Conservation (phyloP, 2,329 filamentous ascomycete species). For the Truncatella angustata region DNA sequence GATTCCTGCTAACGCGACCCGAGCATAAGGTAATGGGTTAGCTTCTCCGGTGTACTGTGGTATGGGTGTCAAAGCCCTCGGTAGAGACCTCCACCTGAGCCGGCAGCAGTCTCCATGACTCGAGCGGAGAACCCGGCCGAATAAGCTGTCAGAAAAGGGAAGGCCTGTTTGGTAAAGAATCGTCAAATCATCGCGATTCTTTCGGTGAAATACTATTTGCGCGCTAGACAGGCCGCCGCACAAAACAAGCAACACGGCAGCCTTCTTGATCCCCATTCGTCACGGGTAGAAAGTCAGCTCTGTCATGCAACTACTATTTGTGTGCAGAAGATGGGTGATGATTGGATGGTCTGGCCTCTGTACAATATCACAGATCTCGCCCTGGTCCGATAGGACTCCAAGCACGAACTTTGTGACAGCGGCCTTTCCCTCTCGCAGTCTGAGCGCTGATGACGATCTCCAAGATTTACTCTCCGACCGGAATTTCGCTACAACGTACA, state of each 20-base stretch:
- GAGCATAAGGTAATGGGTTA: constrained; percentile 6
- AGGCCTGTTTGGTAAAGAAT: background rate
- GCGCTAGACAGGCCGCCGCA: background rate
- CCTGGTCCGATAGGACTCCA: background rate
- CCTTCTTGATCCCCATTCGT: background rate
- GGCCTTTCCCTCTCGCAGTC: background rate
- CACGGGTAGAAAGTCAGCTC: background rate
- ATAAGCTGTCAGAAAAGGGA: background rate
- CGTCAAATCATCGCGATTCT: background rate
- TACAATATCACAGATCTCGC: background rate
- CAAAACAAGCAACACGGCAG: background rate
- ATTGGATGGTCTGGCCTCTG: background rate
- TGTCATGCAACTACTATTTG: background rate
- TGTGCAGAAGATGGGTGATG: background rate
- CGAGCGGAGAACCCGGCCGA: background rate
- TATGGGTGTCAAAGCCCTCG: background rate
- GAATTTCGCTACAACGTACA: background rate
- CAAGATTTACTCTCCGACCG: constrained; percentile 1
- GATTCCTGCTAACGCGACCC: constrained; percentile 1
- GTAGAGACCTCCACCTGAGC: background rate
- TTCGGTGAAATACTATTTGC: background rate
- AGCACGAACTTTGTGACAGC: constrained; percentile 1
- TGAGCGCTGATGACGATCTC: background rate
- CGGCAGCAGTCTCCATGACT: constrained; percentile 1
- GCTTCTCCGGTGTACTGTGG: background rate